These are phyloP conservation scores for Fusarium austroafricanum DNA, from an alignment of 2,329 filamentous ascomycete genomes.

Conservation along the genomic window DNA sequence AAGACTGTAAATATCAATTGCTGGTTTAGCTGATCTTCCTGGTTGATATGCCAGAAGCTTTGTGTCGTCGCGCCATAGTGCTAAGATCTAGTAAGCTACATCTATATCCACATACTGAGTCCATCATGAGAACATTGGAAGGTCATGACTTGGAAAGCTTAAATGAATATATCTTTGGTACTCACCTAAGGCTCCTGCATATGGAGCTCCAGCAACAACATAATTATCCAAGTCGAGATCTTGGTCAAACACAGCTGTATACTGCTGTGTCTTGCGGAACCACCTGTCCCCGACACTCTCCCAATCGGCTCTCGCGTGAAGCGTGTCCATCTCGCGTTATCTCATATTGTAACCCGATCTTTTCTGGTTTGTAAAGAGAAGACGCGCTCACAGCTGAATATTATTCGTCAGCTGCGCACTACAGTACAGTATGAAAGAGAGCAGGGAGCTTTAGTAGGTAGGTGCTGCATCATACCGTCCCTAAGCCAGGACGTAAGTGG, in stretches of 20 bases:
- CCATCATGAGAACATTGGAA: slow-evolving; percentile 20
- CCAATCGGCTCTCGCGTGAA: slow-evolving; percentile 87
- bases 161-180: slow-evolving; percentile 2
- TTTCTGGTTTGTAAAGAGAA: not conserved
- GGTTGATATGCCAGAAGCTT: slow-evolving; percentile 85
- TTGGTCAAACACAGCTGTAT: slow-evolving; percentile 91
- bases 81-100: slow-evolving; percentile 58
- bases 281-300: slow-evolving; percentile 92
- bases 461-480: slow-evolving; percentile 26
- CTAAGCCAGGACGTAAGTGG: slow-evolving; percentile 15
- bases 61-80: slow-evolving; percentile 87
- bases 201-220: slow-evolving; percentile 89
- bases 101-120: not conserved
- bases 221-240: slow-evolving; percentile 97
- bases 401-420: slow-evolving; percentile 23
- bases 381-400: slow-evolving; percentile 9
- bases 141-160: not conserved
- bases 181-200: slow-evolving; percentile 91
- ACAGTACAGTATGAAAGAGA: slow-evolving; percentile 24
- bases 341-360: slow-evolving; percentile 45
- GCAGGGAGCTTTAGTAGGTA: slow-evolving; percentile 1
- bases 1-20: slow-evolving; percentile 94
- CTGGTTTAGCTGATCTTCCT: slow-evolving; percentile 77
- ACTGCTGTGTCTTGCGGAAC: slow-evolving; percentile 94
- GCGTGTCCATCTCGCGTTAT: slow-evolving; percentile 63